Evolutionary conservation across 176 grass and related monocot genomes (phyloP), one percentile per base, ranked within the genome.

Genomic region (Lolium perenne): DNA sequence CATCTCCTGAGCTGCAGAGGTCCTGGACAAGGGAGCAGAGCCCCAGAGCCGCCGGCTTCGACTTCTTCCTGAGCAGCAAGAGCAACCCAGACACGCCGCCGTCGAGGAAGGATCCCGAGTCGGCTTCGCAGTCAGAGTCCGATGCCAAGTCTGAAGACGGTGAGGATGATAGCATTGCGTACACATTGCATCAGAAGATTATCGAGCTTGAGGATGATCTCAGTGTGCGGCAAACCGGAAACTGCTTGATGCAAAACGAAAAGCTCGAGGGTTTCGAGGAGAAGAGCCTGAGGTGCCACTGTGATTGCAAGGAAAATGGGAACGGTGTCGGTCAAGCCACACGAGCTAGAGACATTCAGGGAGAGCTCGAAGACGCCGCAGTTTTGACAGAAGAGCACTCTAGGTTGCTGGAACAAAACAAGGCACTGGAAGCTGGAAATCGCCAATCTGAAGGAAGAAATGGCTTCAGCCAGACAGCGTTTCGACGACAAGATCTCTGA

Each of bases 161-260:
- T 0, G 89, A 92, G 8, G 88, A 95, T 68, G 83, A 94, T 81
- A 85, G 87, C 67, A 92, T 90, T 88, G 80, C 90, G 32, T 94
- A 90, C 65, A 80, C 79, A 1, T 60, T 92, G 83, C 90, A 91
- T 15, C 86, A 91, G 71, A 95, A 84, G 26, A 68, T 91, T 71
- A 51, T 89, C 1, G 88, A 95, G 55, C 86, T 95, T 17, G 88
- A 95, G 71, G 90, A 95, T 2, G 83, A 95, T 46, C 88, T 95
- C 53, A 88, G n/a, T n/a, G 45, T 13, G 1, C 0, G 4, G 55
- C 18, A 0, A 88, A 85, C 49, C 60, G 35, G 69, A 91, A 87
- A 46, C 29, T 91, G 45, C 69, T 14, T 16, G 65, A 92, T 2
- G 41, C 67, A n/a, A 23, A 85, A 81, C 4, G 65, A 82, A 65